Evolutionary conservation across 192 early-diverging fungal species (phyloP).

Genomic region (Chytriomyces hyalinus): DNA sequence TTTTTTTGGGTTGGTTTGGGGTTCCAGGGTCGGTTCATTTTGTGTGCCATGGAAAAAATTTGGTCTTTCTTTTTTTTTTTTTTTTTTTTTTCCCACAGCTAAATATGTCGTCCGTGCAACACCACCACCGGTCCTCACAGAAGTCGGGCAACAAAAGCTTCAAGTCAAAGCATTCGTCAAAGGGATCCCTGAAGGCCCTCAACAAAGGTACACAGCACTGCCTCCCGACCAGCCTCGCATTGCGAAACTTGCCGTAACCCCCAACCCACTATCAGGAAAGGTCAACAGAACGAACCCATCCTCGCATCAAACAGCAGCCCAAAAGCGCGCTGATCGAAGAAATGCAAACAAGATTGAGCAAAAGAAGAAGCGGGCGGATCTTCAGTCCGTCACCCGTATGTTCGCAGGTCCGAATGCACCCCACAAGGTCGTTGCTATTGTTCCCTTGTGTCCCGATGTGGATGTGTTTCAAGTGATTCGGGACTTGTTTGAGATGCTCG

Average conservation of each 20-base stretch:
- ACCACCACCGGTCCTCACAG: constrained; percentile 70
- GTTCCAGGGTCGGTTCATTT: too few species aligned
- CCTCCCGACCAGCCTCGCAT: constrained; percentile 11
- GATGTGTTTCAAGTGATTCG: constrained; percentile 53
- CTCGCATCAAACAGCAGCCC: constrained; percentile 38
- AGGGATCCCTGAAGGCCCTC: constrained; percentile 77
- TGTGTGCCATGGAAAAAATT: too few species aligned
- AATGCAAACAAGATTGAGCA: constrained; percentile 81
- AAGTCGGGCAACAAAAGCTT: constrained; percentile 97
- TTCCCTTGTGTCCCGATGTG: constrained; percentile 87
- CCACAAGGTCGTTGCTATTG: constrained; percentile 87
- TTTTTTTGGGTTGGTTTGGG: too few species aligned
- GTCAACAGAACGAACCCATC: constrained; percentile 31
- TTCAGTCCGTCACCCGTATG: constrained; percentile 72
- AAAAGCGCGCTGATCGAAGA: constrained; percentile 76
- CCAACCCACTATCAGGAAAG: constrained; percentile 38
- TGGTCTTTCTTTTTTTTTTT: constrained; percentile 3
- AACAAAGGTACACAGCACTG: constrained; percentile 67
- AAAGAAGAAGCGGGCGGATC: constrained; percentile 79
- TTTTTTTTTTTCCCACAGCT: constrained; percentile 2
- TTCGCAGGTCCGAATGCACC: constrained; percentile 83
- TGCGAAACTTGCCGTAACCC: background rate
- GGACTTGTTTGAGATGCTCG: constrained; percentile 58
- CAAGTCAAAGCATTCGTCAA: constrained; percentile 91
- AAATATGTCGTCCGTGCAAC: background rate